Conservation (phyloP, 2,329 filamentous ascomycete species). For the Furcasterigmium sp. region DNA sequence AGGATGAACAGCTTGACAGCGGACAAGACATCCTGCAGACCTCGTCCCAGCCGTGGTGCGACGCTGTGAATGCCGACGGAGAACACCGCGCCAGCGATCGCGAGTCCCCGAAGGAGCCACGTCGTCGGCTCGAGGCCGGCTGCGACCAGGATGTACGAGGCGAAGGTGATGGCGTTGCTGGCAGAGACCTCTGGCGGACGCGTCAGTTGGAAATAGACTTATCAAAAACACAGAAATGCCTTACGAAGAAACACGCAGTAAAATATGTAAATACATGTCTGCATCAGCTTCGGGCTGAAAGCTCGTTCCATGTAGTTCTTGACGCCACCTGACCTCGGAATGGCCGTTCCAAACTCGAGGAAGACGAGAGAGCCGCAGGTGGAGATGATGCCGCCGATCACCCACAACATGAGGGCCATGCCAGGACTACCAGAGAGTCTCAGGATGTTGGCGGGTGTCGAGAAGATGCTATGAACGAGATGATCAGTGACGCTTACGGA, state of each 20-base stretch:
- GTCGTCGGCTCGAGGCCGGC: conserved; percentile 6
- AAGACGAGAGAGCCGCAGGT: conserved; percentile 16
- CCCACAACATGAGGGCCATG: conserved; percentile 18
- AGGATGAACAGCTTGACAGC: conserved; percentile 9
- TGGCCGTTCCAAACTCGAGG: conserved; percentile 16
- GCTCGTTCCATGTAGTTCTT: conserved; percentile 19
- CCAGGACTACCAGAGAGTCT: conserved; percentile 15
- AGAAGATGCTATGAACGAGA: conserved; percentile 15
- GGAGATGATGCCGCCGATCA: conserved; percentile 15
- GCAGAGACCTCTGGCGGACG: conserved; percentile 8
- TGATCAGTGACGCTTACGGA: too few species aligned
- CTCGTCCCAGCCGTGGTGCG: conserved; percentile 6
- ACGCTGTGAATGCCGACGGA: conserved; percentile 7
- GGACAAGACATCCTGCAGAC: conserved; percentile 5
- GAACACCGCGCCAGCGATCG: conserved; percentile 7
- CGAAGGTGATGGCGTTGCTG: conserved; percentile 9
- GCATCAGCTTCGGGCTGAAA: conserved; percentile 13
- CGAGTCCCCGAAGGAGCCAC: conserved; percentile 7
- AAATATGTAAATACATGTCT: conserved; percentile 17
- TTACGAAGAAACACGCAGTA: conserved; percentile 16
- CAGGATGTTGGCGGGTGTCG: conserved; percentile 15
- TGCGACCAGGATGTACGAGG: conserved; percentile 7
- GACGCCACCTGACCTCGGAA: conserved; percentile 15
- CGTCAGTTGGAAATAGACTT: too few species aligned
- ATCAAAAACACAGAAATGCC: too few species aligned